phyloP scores from a whole-genome alignment of 176 grass and related monocot species.

The Phyllostachys edulis region DNA sequence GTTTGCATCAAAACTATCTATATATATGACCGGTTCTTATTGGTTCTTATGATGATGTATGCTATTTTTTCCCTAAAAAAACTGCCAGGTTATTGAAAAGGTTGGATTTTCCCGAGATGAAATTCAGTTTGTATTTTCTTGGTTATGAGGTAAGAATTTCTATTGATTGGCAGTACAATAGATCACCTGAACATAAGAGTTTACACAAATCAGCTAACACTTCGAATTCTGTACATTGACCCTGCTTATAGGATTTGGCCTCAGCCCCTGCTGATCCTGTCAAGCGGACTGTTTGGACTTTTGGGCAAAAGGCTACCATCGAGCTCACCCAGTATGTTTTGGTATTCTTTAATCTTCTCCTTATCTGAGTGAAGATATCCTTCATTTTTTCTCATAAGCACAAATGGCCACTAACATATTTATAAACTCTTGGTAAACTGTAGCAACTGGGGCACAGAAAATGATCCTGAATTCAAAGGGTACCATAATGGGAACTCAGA shows the following conservation, averaged over 20 bases:
- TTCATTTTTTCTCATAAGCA: background rate
- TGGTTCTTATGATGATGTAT: background rate
- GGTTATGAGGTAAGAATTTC: slow-evolving; percentile 75
- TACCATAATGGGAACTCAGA: slow-evolving; percentile 99
- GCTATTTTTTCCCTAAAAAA: slow-evolving; percentile 13
- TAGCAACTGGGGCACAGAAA: slow-evolving; percentile 98
- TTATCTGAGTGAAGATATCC: background rate
- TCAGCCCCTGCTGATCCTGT: slow-evolving; percentile 71
- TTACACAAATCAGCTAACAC: background rate
- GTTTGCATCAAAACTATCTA: background rate
- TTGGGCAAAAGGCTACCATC: slow-evolving; percentile 89
- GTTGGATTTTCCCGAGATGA: slow-evolving; percentile 92
- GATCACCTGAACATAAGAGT: background rate
- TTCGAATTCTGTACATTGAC: background rate
- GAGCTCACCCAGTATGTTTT: slow-evolving; percentile 86
- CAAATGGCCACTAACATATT: background rate
- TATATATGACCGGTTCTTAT: background rate
- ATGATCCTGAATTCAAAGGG: slow-evolving; percentile 91
- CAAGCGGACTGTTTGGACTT: slow-evolving; percentile 84
- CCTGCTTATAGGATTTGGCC: slow-evolving; percentile 47
- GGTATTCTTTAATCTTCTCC: background rate
- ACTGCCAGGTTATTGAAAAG: slow-evolving; percentile 81
- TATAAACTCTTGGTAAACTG: background rate
- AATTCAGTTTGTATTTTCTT: slow-evolving; percentile 97
- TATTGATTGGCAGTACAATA: background rate